Conservation (phyloP, 2,329 filamentous ascomycete genomes). For the Fusarium annulatum region DNA sequence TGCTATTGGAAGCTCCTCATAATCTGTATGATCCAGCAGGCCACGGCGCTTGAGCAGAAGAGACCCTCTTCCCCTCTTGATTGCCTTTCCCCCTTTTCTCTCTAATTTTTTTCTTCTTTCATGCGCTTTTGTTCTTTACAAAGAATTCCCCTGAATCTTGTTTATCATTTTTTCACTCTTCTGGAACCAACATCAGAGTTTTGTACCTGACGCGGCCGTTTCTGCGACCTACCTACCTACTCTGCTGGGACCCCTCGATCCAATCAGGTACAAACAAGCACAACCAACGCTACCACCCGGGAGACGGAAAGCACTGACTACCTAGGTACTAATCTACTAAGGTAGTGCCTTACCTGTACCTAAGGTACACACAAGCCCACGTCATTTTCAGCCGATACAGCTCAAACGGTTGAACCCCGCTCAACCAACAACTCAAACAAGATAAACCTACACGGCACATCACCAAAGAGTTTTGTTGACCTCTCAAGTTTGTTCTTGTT, state of each 20-base stretch:
- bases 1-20: neutral
- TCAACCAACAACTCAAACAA: slow-evolving; percentile 31
- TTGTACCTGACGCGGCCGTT: slow-evolving; percentile 45
- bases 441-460: slow-evolving; percentile 10
- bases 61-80: slow-evolving; percentile 19
- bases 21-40: slow-evolving; percentile 6
- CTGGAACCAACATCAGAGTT: slow-evolving; percentile 3
- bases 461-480: neutral
- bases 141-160: neutral
- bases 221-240: slow-evolving; percentile 41
- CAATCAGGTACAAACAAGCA: slow-evolving; percentile 10
- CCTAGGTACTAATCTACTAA: neutral
- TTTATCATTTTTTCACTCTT: neutral
- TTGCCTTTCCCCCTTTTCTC: slow-evolving; percentile 5
- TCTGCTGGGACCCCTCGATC: slow-evolving; percentile 32
- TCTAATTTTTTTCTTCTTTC: neutral
- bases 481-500: slow-evolving; percentile 2
- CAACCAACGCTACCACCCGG: slow-evolving; percentile 8
- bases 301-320: neutral
- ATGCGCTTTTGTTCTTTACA: neutral
- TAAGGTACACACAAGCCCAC: slow-evolving; percentile 3
- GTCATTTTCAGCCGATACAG: slow-evolving; percentile 18
- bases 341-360: slow-evolving; percentile 11
- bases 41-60: slow-evolving; percentile 27
- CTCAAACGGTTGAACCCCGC: slow-evolving; percentile 37